Evolutionary conservation across 2,329 filamentous ascomycete genomes (phyloP), one percentile per base, ranked within the genome.

Genomic region (Penicillium sp.): DNA sequence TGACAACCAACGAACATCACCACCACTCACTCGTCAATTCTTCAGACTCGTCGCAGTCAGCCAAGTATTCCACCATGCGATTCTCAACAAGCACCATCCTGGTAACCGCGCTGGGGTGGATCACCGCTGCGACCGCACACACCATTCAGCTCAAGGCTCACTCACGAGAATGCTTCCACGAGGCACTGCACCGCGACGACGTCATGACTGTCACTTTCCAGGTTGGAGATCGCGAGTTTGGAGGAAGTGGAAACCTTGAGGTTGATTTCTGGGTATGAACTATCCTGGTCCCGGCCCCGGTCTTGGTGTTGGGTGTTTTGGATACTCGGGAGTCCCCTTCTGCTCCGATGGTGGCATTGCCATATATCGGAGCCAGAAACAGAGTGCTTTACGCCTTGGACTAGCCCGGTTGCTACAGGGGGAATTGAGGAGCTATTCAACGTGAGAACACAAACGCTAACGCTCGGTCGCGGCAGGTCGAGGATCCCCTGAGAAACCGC

Each of bases 121-220:
- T 83, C 62, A 79, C 81, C 61, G 77, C 83, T 58, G 78, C 80
- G 54, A 70, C 81, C 58, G 88, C 88, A 62, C 93, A 98, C 81
- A 97, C 94, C 77, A 97, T 98, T 72, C 88, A 93, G 70, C 83
- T 98, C 65, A 85, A 85, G 56, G 85, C 90, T 61, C 89, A 98
- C 74, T 87, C 88, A 66, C 82, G 89, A 73, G 93, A 98, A 77
- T 98, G 93, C 77, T 98, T 97, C 79, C 87, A 95, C 77, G 93
- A 98, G 76, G 73, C 77, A 62, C 82, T 98, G 53, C 91, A 95
- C 76, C 82, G 80, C 69, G 93, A 95, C 71, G 93, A 98, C 76
- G 87, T 85, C 72, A 98, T 98, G 93, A 96, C 89, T 8, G 90
- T 98, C 53, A 95, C 90, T 28, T 98, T 94, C 78, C 93, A 97